Conservation (phyloP, 805 yeast genomes). For the Millerozyma miso region DNA sequence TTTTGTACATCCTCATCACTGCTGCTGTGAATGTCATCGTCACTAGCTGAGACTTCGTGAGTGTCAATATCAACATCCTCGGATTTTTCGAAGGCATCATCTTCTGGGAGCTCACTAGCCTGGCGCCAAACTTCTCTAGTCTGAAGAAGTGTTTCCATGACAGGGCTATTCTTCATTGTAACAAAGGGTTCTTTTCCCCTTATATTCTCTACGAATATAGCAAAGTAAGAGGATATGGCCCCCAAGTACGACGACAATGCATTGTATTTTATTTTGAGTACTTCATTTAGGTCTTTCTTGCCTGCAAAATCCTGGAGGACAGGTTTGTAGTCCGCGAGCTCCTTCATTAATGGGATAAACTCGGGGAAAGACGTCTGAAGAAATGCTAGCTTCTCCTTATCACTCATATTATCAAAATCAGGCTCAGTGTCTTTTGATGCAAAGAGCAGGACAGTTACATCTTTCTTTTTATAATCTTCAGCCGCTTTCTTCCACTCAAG, state of each 20-base stretch:
- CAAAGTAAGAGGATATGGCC: slow-evolving; percentile 72
- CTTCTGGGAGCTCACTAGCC: slow-evolving; percentile 52
- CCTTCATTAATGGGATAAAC: slow-evolving; percentile 70
- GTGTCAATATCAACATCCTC: slow-evolving; percentile 4
- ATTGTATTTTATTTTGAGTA: slow-evolving; percentile 48
- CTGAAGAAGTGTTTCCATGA: slow-evolving; percentile 81
- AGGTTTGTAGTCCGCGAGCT: slow-evolving; percentile 33
- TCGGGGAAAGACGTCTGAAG: slow-evolving; percentile 75
- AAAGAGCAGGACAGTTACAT: slow-evolving; percentile 21
- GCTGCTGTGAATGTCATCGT: slow-evolving; percentile 1
- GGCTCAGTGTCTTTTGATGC: slow-evolving; percentile 33
- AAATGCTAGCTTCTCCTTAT: slow-evolving; percentile 48
- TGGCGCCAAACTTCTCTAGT: slow-evolving; percentile 89
- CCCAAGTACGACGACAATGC: slow-evolving; percentile 81
- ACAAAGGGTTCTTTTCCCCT: slow-evolving; percentile 48
- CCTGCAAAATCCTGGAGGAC: slow-evolving; percentile 8
- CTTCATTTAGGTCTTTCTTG: slow-evolving; percentile 23
- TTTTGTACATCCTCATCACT: slow-evolving; percentile 12
- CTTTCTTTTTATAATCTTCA: slow-evolving; percentile 40
- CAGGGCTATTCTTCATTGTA: slow-evolving; percentile 77
- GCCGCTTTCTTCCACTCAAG: slow-evolving; percentile 71
- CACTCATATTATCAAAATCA: slow-evolving; percentile 35
- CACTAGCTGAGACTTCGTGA: slow-evolving; percentile 5
- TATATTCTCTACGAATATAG: slow-evolving; percentile 60
- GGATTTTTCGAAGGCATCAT: slow-evolving; percentile 1